Conservation (phyloP, 2,329 filamentous ascomycete species). For the Didymella sp. region DNA sequence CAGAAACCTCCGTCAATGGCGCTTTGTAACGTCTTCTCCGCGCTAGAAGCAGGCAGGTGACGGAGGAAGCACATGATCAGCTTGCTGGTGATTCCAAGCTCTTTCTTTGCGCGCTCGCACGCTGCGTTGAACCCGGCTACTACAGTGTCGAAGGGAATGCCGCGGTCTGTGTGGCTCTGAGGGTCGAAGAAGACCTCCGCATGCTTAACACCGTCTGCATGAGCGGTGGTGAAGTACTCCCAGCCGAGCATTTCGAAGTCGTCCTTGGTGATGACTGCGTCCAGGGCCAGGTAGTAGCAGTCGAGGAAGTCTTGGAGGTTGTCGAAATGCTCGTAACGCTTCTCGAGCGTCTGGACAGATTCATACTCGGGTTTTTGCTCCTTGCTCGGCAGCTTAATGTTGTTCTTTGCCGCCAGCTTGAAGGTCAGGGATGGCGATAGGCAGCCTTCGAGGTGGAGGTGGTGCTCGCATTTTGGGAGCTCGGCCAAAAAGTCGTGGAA, state of each 20-base stretch:
- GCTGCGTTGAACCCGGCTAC: conserved; percentile 69
- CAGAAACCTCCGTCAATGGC: conserved; percentile 54
- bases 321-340: conserved; percentile 71
- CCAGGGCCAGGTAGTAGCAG: conserved; percentile 81
- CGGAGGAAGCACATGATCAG: conserved; percentile 76
- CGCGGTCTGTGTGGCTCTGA: conserved; percentile 72
- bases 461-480: conserved; percentile 82
- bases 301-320: conserved; percentile 78
- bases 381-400: conserved; percentile 61
- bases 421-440: conserved; percentile 75
- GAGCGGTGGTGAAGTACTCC: conserved; percentile 72
- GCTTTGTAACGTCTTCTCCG: conserved; percentile 50
- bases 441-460: conserved; percentile 80
- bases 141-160: conserved; percentile 68
- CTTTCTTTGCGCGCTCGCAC: conserved; percentile 64
- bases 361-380: conserved; percentile 67
- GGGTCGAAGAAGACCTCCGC: conserved; percentile 84
- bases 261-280: conserved; percentile 66
- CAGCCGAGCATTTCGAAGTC: conserved; percentile 78
- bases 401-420: conserved; percentile 70
- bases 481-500: conserved; percentile 30
- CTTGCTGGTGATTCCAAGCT: conserved; percentile 70
- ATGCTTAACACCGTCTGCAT: conserved; percentile 70
- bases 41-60: conserved; percentile 68
- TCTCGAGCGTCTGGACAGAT: conserved; percentile 64